These are phyloP conservation scores for Nigrospora osmanthi DNA, from an alignment of 2,329 filamentous ascomycete genomes.

Conservation along the genomic window DNA sequence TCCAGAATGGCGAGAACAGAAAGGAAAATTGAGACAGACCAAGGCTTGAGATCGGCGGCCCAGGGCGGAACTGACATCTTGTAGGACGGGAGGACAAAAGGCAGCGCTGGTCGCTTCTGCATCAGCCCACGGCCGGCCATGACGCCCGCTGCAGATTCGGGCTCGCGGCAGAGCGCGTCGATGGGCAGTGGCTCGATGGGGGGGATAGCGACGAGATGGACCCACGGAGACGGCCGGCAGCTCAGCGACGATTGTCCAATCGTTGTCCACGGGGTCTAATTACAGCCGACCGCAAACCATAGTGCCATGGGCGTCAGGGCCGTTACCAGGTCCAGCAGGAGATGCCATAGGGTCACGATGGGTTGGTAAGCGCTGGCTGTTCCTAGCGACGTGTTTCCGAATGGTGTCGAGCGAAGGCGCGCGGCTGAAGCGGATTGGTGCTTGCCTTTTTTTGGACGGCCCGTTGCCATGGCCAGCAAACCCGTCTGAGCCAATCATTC, in stretches of 20 bases:
- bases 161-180: neutral
- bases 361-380: slow-evolving; percentile 1
- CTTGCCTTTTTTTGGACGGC: neutral
- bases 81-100: slow-evolving; percentile 3
- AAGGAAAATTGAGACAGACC: neutral
- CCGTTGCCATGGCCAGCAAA: neutral
- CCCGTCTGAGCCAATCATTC: neutral
- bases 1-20: slow-evolving; percentile 1
- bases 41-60: neutral
- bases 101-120: neutral
- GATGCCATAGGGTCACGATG: neutral
- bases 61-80: slow-evolving; percentile 2
- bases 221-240: neutral
- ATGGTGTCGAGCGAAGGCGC: neutral
- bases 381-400: neutral
- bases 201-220: neutral
- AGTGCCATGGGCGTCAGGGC: neutral
- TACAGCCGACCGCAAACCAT: neutral
- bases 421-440: slow-evolving; percentile 1
- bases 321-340: neutral
- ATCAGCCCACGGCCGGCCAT: neutral
- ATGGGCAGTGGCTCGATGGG: neutral
- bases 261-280: neutral
- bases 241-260: neutral
- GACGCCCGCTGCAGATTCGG: too few species aligned